Conservation (phyloP, 768 basidiomycete genomes). For the Lentinula detonsa region DNA sequence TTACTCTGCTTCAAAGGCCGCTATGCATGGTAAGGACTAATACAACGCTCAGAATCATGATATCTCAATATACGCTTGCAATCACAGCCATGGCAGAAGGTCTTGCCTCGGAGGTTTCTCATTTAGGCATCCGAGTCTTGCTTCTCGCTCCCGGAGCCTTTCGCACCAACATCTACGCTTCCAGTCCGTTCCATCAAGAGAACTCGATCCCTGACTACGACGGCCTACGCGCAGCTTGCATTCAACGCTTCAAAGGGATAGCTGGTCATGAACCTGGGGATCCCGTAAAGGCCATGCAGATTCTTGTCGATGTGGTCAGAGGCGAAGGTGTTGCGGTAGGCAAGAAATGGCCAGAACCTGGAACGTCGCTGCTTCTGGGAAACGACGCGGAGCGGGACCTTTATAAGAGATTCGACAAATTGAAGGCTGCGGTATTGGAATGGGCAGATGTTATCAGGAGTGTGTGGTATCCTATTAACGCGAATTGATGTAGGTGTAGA, state of each 20-base stretch:
- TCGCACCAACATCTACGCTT: neutral
- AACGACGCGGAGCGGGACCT: constrained; percentile 50
- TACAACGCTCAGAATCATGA: neutral
- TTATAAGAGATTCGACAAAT: constrained; percentile 36
- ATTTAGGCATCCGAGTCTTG: constrained; percentile 1
- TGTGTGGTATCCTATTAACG: constrained; percentile 7
- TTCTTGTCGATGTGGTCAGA: constrained; percentile 36
- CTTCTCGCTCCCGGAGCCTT: constrained; percentile 5
- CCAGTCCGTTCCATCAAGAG: constrained; percentile 21
- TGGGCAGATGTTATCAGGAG: constrained; percentile 47
- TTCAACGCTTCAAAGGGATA: constrained; percentile 24
- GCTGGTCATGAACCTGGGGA: constrained; percentile 50
- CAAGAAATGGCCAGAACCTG: constrained; percentile 32
- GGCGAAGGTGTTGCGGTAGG: constrained; percentile 47
- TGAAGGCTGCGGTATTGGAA: constrained; percentile 41
- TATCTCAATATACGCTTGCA: neutral
- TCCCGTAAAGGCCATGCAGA: constrained; percentile 53
- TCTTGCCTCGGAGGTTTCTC: neutral
- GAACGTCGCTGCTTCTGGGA: constrained; percentile 40
- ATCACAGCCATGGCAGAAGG: neutral
- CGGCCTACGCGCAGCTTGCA: constrained; percentile 26
- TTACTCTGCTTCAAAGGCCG: constrained; percentile 3
- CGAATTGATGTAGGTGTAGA: neutral
- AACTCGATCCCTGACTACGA: constrained; percentile 47
- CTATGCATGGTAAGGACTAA: neutral